These are phyloP conservation scores for Erodium moschatum DNA, from an alignment of 441 rosid genomes.

Conservation along the genomic window DNA sequence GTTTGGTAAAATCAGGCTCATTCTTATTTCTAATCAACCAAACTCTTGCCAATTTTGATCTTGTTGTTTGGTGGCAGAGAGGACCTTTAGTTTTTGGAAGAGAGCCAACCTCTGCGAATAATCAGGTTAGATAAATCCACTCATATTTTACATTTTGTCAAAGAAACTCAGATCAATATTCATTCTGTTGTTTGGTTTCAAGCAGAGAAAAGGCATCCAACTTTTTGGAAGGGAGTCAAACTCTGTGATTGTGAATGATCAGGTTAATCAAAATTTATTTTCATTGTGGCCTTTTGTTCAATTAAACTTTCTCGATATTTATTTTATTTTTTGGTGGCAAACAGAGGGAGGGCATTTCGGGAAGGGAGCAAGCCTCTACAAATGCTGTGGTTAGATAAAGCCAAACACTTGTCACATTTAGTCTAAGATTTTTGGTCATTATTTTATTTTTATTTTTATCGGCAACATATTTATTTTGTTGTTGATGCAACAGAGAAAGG, in stretches of 20 bases:
- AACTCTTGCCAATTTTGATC: neutral
- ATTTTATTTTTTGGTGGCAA: neutral
- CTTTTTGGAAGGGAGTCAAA: neutral
- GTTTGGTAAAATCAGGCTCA: neutral
- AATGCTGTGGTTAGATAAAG: neutral
- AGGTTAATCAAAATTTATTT: neutral
- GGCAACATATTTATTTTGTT: slow-evolving; percentile 12
- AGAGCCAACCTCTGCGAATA: neutral
- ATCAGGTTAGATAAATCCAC: neutral
- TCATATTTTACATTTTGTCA: neutral
- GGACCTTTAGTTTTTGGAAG: too few relatives aligned
- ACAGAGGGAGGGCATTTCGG: neutral
- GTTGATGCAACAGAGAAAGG: slow-evolving; percentile 43
- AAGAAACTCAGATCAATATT: neutral
- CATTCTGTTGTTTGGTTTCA: neutral
- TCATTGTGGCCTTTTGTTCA: neutral
- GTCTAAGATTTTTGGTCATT: too few relatives aligned
- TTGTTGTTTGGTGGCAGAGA: neutral
- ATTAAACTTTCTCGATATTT: neutral
- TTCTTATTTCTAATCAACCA: neutral
- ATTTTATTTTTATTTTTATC: neutral
- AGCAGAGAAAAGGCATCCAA: neutral
- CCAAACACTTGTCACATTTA: neutral
- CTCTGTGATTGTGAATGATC: slow-evolving; percentile 1
- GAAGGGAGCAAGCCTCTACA: neutral